Evolutionary conservation across 768 basidiomycete genomes (phyloP).

Genomic region (Austroboletus eburneus): DNA sequence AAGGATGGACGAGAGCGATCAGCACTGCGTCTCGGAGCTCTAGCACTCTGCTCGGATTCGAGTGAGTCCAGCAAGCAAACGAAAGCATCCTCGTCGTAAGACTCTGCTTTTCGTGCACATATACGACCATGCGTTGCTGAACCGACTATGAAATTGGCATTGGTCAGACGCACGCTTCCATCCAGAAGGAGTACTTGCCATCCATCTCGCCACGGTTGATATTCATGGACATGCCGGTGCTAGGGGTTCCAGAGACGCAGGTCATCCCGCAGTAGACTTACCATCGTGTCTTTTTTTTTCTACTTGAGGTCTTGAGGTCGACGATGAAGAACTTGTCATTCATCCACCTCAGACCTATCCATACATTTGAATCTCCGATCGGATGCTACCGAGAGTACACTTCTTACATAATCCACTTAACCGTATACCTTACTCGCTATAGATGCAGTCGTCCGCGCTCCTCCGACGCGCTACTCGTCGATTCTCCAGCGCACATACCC

Average conservation of each 20-base stretch:
- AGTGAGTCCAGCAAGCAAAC: slow-evolving; percentile 39
- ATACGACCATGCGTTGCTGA: slow-evolving; percentile 16
- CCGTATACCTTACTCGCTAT: no score
- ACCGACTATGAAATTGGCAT: slow-evolving; percentile 18
- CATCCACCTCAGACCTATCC: no score
- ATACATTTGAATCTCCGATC: slow-evolving; percentile 18
- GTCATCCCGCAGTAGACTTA: slow-evolving; percentile 35
- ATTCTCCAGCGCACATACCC: slow-evolving; percentile 14
- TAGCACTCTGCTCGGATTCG: slow-evolving; percentile 35
- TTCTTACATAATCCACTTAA: slow-evolving; percentile 7
- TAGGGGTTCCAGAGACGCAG: slow-evolving; percentile 36
- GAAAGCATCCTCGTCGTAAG: slow-evolving; percentile 36
- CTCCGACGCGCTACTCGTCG: slow-evolving; percentile 11
- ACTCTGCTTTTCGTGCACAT: slow-evolving; percentile 37
- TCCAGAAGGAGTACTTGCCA: slow-evolving; percentile 44
- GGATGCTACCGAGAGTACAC: slow-evolving; percentile 13
- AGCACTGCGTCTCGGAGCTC: slow-evolving; percentile 48
- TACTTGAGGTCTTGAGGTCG: slow-evolving; percentile 37
- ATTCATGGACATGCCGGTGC: slow-evolving; percentile 36
- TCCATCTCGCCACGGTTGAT: slow-evolving; percentile 39
- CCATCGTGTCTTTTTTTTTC: slow-evolving; percentile 43
- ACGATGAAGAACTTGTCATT: slow-evolving; percentile 2
- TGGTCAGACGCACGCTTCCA: slow-evolving; percentile 25
- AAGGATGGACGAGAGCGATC: slow-evolving; percentile 23
- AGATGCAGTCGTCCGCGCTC: no score